Conservation (phyloP, 371 early-diverging fungal species). For the Mucor plumbeus region DNA sequence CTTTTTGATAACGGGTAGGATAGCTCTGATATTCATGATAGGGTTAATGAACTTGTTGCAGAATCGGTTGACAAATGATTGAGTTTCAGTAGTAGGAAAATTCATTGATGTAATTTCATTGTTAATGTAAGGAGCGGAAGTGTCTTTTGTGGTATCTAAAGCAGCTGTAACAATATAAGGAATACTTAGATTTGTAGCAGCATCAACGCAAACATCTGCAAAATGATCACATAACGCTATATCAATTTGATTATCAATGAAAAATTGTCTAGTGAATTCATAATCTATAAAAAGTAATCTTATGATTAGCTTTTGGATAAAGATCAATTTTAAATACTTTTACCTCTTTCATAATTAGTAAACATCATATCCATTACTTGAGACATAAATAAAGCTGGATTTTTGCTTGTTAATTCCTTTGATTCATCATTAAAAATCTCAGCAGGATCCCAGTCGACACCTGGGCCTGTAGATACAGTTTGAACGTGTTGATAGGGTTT, state of each 20-base stretch:
- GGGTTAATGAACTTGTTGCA: constrained; percentile 18
- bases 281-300: background rate
- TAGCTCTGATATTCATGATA: constrained; percentile 12
- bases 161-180: constrained; percentile 15
- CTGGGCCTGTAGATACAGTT: constrained; percentile 5
- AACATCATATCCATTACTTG: background rate
- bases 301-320: background rate
- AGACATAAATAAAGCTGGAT: background rate
- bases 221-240: constrained; percentile 21
- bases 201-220: constrained; percentile 13
- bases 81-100: constrained; percentile 19
- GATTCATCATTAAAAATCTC: background rate
- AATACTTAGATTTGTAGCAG: constrained; percentile 3
- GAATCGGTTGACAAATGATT: constrained; percentile 15
- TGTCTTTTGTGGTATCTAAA: background rate
- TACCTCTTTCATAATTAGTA: constrained; percentile 12
- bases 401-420: background rate
- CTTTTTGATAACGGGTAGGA: constrained; percentile 1
- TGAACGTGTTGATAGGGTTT: constrained; percentile 8
- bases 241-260: constrained; percentile 8
- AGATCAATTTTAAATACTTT: background rate
- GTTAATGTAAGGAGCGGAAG: constrained; percentile 20
- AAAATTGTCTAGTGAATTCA: background rate
- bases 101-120: constrained; percentile 22
- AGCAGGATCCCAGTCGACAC: background rate